Base-by-base conservation (phyloP, 2,329 filamentous ascomycete species). In the Pseudogymnoascus destructans region DNA sequence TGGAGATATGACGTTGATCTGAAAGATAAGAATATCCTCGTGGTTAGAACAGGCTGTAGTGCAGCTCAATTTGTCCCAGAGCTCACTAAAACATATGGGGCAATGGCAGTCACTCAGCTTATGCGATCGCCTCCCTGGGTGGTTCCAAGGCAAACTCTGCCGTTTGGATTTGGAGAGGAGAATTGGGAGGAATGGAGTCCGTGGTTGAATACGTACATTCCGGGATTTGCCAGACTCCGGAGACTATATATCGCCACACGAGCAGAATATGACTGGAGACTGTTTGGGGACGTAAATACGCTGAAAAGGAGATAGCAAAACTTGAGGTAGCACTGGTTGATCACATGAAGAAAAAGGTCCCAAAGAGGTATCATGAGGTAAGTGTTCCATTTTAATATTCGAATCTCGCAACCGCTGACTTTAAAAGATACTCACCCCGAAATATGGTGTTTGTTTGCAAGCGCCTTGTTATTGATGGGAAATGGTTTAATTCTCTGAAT, bases 71-170 rank as follows among this genome's bases (percentile, higher is more conserved):
- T 82, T 21, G 74, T 83, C 6, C 79, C 80, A 1, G 64, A 70
- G 35, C 69, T 82, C 5, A 72, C 72, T 2, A 71, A 74, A 73
- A 58, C 66, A 30, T 66, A 68, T 56, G 64, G 63, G 19, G 77
- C 75, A 30, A 80, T 76, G 64, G 77, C 76, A 5, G 74, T 82
- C n/a, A 81, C 78, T 0, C 80, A 83, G 62, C 62, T 83, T 5
- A 79, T 82, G 77, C 70, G 78, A 13, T 77, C 77, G 11, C 77
- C 79, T 9, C 79, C 79, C 1, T 82, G 79, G 79, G 74, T 80
- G 1, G 71, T 75, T 3, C 74, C 77, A 1, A 68, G 70, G 49
- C 8, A 66, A 0, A 54, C 67, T 3, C 67, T 73, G 8, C 74
- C 74, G 0, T 65, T 57, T 57, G 56, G 56, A 17, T 64, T 63